Conservation (phyloP, 2,329 filamentous ascomycete species). For the Thyridium curvatum region DNA sequence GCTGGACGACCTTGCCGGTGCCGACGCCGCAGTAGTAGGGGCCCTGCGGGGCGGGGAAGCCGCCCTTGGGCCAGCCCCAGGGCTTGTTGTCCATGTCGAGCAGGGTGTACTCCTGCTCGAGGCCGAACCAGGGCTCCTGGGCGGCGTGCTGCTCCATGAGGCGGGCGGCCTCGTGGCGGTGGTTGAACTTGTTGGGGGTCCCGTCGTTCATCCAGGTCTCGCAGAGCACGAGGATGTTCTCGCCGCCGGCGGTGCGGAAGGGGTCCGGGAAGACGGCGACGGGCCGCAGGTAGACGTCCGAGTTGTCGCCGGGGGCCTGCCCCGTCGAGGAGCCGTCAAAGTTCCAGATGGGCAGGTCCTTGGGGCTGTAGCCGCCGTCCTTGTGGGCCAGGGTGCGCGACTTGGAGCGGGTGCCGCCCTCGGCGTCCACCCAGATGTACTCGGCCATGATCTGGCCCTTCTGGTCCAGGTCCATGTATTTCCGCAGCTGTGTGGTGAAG, state of each 20-base stretch:
- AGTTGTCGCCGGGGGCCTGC: conserved; percentile 73
- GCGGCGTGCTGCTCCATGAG: conserved; percentile 82
- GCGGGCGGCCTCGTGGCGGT: conserved; percentile 83
- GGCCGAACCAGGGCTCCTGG: conserved; percentile 92
- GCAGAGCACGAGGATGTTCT: conserved; percentile 85
- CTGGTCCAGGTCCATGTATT: conserved; percentile 89
- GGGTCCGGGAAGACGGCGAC: conserved; percentile 71
- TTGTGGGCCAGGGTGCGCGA: conserved; percentile 48
- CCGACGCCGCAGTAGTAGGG: conserved; percentile 99
- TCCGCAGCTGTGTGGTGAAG: conserved; percentile 78
- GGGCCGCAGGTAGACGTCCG: conserved; percentile 58
- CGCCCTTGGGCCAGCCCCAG: conserved; percentile 84
- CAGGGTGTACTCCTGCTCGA: conserved; percentile 96
- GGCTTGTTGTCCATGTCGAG: conserved; percentile 82
- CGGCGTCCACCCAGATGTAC: conserved; percentile 71
- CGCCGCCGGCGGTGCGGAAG: conserved; percentile 60
- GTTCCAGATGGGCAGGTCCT: conserved; percentile 70
- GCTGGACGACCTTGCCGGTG: conserved; percentile 93
- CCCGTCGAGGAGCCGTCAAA: conserved; percentile 72
- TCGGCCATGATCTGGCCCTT: conserved; percentile 81
- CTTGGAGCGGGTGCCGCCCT: conserved; percentile 84
- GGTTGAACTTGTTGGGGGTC: conserved; percentile 97
- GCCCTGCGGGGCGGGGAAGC: conserved; percentile 87
- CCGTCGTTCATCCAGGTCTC: conserved; percentile 95
- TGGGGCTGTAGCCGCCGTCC: conserved; percentile 15